Evolutionary conservation across 2,329 filamentous ascomycete species (phyloP).

Genomic region (Cercospora citrullina): DNA sequence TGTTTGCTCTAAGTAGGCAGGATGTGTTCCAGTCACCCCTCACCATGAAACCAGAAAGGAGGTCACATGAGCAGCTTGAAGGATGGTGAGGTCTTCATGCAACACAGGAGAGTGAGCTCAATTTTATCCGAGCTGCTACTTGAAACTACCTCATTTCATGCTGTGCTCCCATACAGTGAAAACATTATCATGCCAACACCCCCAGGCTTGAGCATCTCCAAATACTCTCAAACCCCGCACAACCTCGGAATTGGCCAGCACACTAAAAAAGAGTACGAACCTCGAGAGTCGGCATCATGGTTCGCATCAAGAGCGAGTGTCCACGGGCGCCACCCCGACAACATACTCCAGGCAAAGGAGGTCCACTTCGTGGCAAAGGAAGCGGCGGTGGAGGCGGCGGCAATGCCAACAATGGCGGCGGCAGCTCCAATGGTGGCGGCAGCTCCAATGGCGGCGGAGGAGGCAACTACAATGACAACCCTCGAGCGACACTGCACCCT

Average conservation of each 20-base stretch:
- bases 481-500: not conserved
- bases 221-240: not conserved
- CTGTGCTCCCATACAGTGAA: not conserved
- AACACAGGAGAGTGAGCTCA: not conserved
- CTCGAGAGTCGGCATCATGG: not conserved
- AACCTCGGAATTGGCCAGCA: not conserved
- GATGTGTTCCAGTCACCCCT: not conserved
- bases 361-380: not conserved
- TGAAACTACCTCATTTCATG: not conserved
- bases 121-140: not conserved
- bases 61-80: not conserved
- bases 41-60: not conserved
- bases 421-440: not conserved
- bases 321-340: not conserved
- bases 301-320: slow-evolving; percentile 7
- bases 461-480: not conserved
- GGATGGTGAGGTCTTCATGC: not conserved
- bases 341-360: slow-evolving; percentile 6
- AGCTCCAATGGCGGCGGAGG: not conserved
- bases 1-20: not conserved
- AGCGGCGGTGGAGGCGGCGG: not conserved
- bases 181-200: not conserved
- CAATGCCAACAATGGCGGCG: not conserved
- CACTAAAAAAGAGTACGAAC: not conserved
- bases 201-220: not conserved